These are phyloP conservation scores for Sugiyamaella sp. DNA, from an alignment of 1,139 yeast genomes.

Conservation along the genomic window DNA sequence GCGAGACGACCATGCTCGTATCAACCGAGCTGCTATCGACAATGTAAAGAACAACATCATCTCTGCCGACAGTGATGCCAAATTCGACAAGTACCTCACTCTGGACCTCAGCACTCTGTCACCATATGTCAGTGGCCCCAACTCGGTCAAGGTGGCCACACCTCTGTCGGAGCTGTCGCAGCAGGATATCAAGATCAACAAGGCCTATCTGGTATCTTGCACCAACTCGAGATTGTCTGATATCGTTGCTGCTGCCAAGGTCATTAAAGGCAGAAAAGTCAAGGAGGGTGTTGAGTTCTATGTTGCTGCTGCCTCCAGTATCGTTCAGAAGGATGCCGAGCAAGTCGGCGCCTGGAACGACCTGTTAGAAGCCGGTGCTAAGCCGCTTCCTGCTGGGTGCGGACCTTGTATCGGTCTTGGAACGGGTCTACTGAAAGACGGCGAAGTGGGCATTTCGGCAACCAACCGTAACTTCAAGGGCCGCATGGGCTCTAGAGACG, in stretches of 20 bases:
- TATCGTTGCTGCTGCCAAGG: constrained; percentile 90
- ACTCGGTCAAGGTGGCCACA: constrained; percentile 88
- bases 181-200: constrained; percentile 76
- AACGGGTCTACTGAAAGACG: constrained; percentile 86
- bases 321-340: constrained; percentile 92
- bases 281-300: constrained; percentile 92
- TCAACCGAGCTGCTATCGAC: constrained; percentile 62
- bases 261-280: constrained; percentile 76
- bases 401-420: constrained; percentile 99
- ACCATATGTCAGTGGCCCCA: constrained; percentile 96
- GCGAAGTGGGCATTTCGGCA: constrained; percentile 97
- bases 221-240: constrained; percentile 94
- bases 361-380: constrained; percentile 89
- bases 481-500: constrained; percentile 97
- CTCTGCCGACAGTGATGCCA: constrained; percentile 72
- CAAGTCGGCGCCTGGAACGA: constrained; percentile 89
- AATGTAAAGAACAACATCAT: constrained; percentile 45
- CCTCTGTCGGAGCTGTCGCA: constrained; percentile 74
- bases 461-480: constrained; percentile 99
- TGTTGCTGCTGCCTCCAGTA: constrained; percentile 95
- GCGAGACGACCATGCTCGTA: constrained; percentile 77
- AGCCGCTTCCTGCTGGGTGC: constrained; percentile 96
- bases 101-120: constrained; percentile 81
- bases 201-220: constrained; percentile 97
- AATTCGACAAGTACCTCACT: constrained; percentile 82